These are phyloP conservation scores for Petasospora fabianii DNA, from an alignment of 1,139 yeast species.

Conservation along the genomic window DNA sequence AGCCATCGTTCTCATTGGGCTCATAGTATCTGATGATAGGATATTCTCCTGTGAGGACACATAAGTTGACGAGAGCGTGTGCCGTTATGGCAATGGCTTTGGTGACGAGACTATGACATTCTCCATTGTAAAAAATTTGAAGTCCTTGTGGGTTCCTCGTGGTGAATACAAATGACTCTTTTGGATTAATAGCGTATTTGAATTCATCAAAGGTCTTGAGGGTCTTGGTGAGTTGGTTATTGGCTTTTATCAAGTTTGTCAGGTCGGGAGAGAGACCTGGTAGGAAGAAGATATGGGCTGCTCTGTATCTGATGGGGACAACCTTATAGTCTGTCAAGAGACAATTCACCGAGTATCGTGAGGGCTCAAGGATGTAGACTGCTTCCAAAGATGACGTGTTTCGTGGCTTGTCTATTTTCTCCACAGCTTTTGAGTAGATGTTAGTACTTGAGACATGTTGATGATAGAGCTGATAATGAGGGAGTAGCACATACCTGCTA, in stretches of 20 bases:
- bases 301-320: slow-evolving; percentile 51
- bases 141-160: slow-evolving; percentile 45
- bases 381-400: slow-evolving; percentile 53
- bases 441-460: too few species aligned
- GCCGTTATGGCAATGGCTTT: slow-evolving; percentile 60
- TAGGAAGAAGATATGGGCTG: slow-evolving; percentile 53
- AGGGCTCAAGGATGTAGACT: slow-evolving; percentile 55
- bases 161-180: slow-evolving; percentile 46
- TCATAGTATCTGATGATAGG: slow-evolving; percentile 77
- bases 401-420: slow-evolving; percentile 49
- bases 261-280: slow-evolving; percentile 43
- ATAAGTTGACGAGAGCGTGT: slow-evolving; percentile 55
- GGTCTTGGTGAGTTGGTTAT: slow-evolving; percentile 30
- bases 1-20: slow-evolving; percentile 40
- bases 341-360: slow-evolving; percentile 51
- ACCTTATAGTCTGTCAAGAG: slow-evolving; percentile 54
- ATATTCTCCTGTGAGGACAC: slow-evolving; percentile 81
- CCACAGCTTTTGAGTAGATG: slow-evolving; percentile 36
- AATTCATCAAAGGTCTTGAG: slow-evolving; percentile 33
- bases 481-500: slow-evolving; percentile 11
- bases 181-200: slow-evolving; percentile 42
- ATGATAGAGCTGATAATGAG: not conserved
- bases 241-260: slow-evolving; percentile 28
- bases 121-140: slow-evolving; percentile 68
- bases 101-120: slow-evolving; percentile 59